Base-by-base conservation (phyloP, 2,329 filamentous ascomycete species). In the Geoglossum cookeanum region DNA sequence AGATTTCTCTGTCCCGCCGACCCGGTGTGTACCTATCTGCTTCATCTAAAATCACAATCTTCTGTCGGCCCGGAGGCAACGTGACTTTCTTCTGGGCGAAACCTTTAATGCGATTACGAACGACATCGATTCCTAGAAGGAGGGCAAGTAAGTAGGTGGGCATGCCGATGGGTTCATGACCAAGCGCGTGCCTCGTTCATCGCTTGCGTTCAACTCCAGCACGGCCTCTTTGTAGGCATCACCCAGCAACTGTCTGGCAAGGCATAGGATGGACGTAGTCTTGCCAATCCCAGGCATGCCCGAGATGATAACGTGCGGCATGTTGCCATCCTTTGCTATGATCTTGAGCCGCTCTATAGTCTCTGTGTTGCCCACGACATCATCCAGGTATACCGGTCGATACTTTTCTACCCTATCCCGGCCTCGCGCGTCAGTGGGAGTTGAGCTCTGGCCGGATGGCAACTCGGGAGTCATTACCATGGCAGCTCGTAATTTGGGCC, bases 11-110 rank as follows among this genome's bases (percentile, higher is more conserved):
- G 4, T 29, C 3, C 54, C 30, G n/a, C 37, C 9, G 29, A 13
- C 8, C 4, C 45, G 13, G 17, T 27, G 13, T 62, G 37, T 63
- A 74, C 72, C 84, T 90, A 76, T 98, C 92, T 59, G 92, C 92
- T 74, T 98, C 92, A 70, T 98, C 92, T 58, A 98, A 81, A 63
- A 98, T 97, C 55, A 98, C 88, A 55, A 98, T 76, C 74, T 98
- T 98, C 70, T 98, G 92, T 57, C 90, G 80, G 7, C 92, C 92
- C 0, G 83, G 74, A 0, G 92, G 89, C 11, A 98, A 76, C 1
- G 92, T 98, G 63, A 98, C 92, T 72, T 98, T 98, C 72, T 98
- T 98, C 71, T 97, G 92, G 3, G 92, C 92, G 66, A 98, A 98
- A 6, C 88, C 89, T 73, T 98, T 98, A 75, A 98, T 98, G 61